Evolutionary conservation across 1,139 yeast species (phyloP).

Genomic region (Debaryomycetaceae sp.): DNA sequence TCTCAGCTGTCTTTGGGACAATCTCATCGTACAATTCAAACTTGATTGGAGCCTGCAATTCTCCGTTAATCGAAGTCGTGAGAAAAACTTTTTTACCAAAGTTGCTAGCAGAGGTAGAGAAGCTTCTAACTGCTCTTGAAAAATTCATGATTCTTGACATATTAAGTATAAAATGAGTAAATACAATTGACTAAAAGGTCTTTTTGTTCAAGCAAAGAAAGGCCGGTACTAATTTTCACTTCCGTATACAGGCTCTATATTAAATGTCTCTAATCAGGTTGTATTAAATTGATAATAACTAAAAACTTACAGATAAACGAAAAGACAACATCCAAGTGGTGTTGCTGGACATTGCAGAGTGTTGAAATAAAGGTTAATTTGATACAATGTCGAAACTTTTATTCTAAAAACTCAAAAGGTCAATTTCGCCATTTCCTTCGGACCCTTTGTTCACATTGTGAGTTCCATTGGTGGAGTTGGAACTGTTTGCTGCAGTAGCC

Average conservation of each 20-base stretch:
- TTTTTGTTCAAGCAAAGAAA: not conserved
- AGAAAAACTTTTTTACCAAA: constrained; percentile 35
- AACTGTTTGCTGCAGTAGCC: constrained; percentile 11
- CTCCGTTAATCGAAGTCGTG: constrained; percentile 35
- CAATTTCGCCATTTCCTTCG: constrained; percentile 25
- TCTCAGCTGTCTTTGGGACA: constrained; percentile 93
- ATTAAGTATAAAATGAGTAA: not conserved
- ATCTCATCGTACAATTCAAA: constrained; percentile 78
- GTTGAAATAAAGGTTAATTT: not conserved
- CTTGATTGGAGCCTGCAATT: constrained; percentile 27
- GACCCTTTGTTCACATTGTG: constrained; percentile 9
- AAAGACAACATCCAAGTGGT: not conserved
- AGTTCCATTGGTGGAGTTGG: constrained; percentile 7
- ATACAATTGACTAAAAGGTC: not conserved
- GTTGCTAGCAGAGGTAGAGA: constrained; percentile 28
- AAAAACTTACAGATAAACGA: not conserved
- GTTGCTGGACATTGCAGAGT: not conserved
- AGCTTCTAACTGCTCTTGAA: constrained; percentile 21
- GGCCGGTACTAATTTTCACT: not conserved
- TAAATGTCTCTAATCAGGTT: not conserved
- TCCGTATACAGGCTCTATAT: not conserved
- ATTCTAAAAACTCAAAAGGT: constrained; percentile 30
- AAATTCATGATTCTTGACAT: constrained; percentile 5
- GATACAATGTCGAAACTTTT: not conserved
- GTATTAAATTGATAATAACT: constrained; percentile 1